Evolutionary conservation across 129 eudicot genomes (phyloP).

Genomic region (Lactuca saligna): DNA sequence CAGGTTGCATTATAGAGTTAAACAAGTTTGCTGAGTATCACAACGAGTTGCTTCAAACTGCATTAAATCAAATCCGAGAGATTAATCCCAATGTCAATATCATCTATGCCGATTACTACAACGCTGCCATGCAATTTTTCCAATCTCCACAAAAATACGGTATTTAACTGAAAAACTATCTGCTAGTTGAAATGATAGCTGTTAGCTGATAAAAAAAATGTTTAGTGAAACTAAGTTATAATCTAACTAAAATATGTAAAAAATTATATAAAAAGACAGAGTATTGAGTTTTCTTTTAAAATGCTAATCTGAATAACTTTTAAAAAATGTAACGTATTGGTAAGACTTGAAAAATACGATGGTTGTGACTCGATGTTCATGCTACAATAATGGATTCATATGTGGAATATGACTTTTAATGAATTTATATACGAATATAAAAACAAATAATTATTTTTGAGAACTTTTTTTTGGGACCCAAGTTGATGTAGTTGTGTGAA

Average conservation of each 20-base stretch:
- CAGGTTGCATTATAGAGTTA: constrained; percentile 46
- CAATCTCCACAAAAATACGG: constrained; percentile 48
- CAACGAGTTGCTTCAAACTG: constrained; percentile 41
- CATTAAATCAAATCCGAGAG: constrained; percentile 35
- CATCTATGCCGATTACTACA: constrained; percentile 59
- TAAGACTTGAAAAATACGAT: no score
- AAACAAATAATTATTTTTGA: neutral
- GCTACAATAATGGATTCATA: constrained; percentile 22
- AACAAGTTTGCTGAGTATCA: constrained; percentile 49
- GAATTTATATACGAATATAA: neutral
- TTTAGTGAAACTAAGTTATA: no score
- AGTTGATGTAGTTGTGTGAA: neutral
- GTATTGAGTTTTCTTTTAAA: no score
- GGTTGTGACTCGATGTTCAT: neutral
- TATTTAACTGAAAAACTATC: neutral
- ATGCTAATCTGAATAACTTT: no score
- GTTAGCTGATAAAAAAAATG: no score
- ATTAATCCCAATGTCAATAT: constrained; percentile 45
- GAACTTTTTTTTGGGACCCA: neutral
- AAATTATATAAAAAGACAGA: no score
- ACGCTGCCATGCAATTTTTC: constrained; percentile 49
- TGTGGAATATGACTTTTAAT: neutral
- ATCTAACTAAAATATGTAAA: no score
- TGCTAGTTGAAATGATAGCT: no score
- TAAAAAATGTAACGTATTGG: no score